Evolutionary conservation across 805 yeast genomes (phyloP).

Genomic region (Metschnikowia hibisci): DNA sequence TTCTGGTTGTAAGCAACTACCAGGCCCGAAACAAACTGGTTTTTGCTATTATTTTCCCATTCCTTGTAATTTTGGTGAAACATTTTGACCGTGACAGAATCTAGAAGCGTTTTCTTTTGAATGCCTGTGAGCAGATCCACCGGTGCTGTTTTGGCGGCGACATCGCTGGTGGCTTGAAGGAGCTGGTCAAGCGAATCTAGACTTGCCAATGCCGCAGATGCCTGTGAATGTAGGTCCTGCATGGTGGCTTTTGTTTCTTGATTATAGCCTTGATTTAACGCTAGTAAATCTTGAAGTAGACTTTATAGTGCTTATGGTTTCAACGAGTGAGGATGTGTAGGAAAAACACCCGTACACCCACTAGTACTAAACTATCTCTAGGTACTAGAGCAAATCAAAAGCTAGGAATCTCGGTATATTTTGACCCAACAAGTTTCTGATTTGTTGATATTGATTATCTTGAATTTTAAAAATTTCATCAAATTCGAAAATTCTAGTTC

Average conservation of each 20-base stretch:
- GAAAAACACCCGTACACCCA: too few relatives aligned
- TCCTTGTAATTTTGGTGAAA: conserved; percentile 28
- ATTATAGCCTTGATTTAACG: too few relatives aligned
- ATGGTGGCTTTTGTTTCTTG: background rate
- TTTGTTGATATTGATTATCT: too few relatives aligned
- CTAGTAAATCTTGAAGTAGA: too few relatives aligned
- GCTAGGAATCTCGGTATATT: too few relatives aligned
- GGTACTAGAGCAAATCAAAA: too few relatives aligned
- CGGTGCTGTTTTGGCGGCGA: background rate
- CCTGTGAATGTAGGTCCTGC: background rate
- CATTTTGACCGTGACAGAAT: conserved; percentile 32
- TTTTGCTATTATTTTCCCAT: conserved; percentile 22
- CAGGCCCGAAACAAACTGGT: conserved; percentile 22
- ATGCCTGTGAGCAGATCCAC: background rate
- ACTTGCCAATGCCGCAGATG: conserved; percentile 7
- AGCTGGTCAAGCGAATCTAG: conserved; percentile 8
- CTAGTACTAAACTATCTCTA: too few relatives aligned
- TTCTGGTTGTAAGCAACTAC: conserved; percentile 29
- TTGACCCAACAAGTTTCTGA: too few relatives aligned
- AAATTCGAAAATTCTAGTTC: too few relatives aligned
- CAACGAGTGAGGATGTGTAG: too few relatives aligned
- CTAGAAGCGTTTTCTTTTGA: conserved; percentile 19
- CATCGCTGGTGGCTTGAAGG: conserved; percentile 4
- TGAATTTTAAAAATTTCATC: too few relatives aligned
- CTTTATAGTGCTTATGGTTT: too few relatives aligned